Percentiles rank a stretch among this genome's conserved stretches.
Conservation (phyloP, 352 stramenopile species). For the Globisporangium alternatum region DNA sequence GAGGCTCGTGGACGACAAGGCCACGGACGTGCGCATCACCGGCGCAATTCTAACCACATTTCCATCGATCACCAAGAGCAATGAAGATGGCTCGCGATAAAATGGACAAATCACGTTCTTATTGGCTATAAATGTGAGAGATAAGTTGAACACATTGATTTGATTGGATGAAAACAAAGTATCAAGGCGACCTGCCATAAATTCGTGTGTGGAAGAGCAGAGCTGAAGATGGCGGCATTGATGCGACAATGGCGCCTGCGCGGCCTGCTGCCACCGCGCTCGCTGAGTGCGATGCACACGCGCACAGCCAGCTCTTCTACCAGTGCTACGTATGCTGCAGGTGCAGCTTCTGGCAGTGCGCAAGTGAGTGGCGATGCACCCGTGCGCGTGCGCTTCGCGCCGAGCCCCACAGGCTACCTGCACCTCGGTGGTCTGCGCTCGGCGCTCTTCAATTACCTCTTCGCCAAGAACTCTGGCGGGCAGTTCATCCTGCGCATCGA, state of each 20-base stretch:
- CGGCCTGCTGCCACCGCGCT: constrained; percentile 6
- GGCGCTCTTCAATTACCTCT: constrained; percentile 92
- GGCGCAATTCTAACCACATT: constrained; percentile 31
- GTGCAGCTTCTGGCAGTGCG: not conserved
- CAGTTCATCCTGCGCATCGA: constrained; percentile 91
- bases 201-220: not conserved
- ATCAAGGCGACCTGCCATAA: not conserved
- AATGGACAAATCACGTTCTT: not conserved
- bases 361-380: constrained; percentile 1
- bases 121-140: constrained; percentile 2
- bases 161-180: not conserved
- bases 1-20: constrained; percentile 23
- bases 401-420: constrained; percentile 88
- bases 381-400: constrained; percentile 86
- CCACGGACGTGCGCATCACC: constrained; percentile 38
- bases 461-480: constrained; percentile 79
- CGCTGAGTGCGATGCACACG: constrained; percentile 1
- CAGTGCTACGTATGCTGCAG: not conserved
- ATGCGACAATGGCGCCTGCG: constrained; percentile 9
- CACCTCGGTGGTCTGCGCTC: constrained; percentile 90
- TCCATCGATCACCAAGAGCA: constrained; percentile 19
- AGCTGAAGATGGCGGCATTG: constrained; percentile 6
- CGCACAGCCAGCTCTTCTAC: not conserved
- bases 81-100: constrained; percentile 3
- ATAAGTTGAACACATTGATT: not conserved